Evolutionary conservation across 768 basidiomycete genomes (phyloP), one percentile per base, ranked within the genome.

Genomic region (Psilocybe sp.): DNA sequence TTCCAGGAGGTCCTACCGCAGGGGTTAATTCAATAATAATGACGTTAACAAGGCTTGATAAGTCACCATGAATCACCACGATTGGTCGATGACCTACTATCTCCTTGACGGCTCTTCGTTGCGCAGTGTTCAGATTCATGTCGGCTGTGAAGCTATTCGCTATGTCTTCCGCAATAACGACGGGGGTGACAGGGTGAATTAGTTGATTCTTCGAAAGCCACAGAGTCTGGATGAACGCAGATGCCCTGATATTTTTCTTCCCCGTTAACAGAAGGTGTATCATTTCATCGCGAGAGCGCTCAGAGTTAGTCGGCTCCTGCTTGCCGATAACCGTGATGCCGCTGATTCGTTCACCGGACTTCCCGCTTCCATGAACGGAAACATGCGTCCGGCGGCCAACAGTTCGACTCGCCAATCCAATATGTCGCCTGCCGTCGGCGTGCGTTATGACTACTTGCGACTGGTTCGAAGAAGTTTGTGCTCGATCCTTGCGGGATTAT

Each of bases 1-100:
- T 78, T 2, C 76, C 77, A 10, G 77, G 78, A 18, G 78, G 76
- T 5, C 77, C 78, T 77, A 19, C 23, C 6, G 38, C 18, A 9
- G 43, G 20, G 3, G 16, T 37, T 23, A n/a, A 37, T 8, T 14
- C 7, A 42, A n/a, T n/a, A n/a, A n/a, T n/a, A n/a, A n/a, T n/a
- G 6, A 14, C 9, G 7, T 13, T 10, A 19, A 39, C 14, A 20
- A 16, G 33, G 16, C 23, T 10, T 33, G 9, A 3, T 20, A 7
- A 48, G 59, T 15, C 40, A 72, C 76, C 75, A 48, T 77, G 77
- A 6, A 64, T 67, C 23, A 76, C 57, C 1, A 75, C 63, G 4
- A 74, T 19, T 1, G 68, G 66, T 10, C 50, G 44, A 5, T 51
- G 49, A 0, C 64, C 66, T 3, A 66, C 48, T 72, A 77, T 75